Base-by-base conservation (phyloP, 2,329 filamentous ascomycete species). In the Arachnomyces sp. region DNA sequence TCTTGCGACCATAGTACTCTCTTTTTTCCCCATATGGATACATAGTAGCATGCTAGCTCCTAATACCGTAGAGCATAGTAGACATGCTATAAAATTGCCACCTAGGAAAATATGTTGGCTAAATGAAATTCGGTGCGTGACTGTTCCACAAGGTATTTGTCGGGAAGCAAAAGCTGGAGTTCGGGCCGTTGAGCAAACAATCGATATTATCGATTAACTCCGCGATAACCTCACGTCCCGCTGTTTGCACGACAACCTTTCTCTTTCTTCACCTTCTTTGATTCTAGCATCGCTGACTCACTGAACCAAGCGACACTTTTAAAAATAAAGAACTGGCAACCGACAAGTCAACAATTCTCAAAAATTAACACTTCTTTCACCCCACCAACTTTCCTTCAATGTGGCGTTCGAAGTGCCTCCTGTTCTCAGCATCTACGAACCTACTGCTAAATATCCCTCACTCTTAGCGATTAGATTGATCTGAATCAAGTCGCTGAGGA, bases 321-420 rank as follows among this genome's bases (percentile, higher is more conserved):
- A n/a, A 31, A 25, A 12, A 29, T 29, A 13, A n/a, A 37, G 35
- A 25, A 29, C 25, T 17, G 28, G 25, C 35, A 12, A 17, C 14
- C 15, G 17, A 31, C 15, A 25, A 37, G 28, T 7, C 35, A 30
- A 25, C 35, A n/a, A 25, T 5, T 9, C 21, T 9, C 21, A 5
- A 25, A 25, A 25, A 5, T 17, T 28, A 11, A 29, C 18, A 17
- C 28, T 25, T 8, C 35, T 13, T 25, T 37, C 13, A 37, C 30
- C 31, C 37, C 17, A 18, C 30, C 17, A 33, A 17, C 14, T 44
- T 44, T 9, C 33, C 16, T 33, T 55, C 56, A 62, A 65, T 66
- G 62, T 63, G 59, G 61, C 52, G 52, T 55, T 53, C 51, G 21
- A 57, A 53, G 51, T 62, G 55, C 55, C 54, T 48, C 21, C 9